Evolutionary conservation across 495 filamentous ascomycete species (phyloP).

Genomic region (Penicillium psychrofluorescens): DNA sequence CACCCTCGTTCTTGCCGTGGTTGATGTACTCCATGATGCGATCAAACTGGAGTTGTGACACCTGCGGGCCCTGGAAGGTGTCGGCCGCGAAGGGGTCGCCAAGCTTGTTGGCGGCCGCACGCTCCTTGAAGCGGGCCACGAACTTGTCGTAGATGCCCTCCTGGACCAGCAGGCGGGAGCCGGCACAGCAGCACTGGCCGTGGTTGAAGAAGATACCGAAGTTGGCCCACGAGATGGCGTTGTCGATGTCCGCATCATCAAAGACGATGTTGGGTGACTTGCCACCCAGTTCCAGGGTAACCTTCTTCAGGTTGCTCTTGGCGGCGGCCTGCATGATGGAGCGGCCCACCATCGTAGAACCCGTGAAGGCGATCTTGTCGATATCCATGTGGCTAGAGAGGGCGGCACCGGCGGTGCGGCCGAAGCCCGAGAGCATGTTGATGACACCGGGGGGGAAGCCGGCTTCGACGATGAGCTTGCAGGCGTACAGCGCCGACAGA

Average conservation of each 20-base stretch:
- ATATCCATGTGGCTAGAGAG: constrained; percentile 93
- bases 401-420: constrained; percentile 83
- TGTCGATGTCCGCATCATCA: constrained; percentile 89
- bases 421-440: constrained; percentile 92
- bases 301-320: constrained; percentile 95
- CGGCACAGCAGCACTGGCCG: constrained; percentile 97
- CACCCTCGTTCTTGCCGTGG: constrained; percentile 78
- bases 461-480: constrained; percentile 80
- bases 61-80: constrained; percentile 97
- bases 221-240: constrained; percentile 97
- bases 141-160: constrained; percentile 96
- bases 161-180: constrained; percentile 92
- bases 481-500: constrained; percentile 75
- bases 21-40: constrained; percentile 98
- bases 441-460: constrained; percentile 95
- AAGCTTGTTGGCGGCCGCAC: constrained; percentile 73
- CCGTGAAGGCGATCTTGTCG: constrained; percentile 98
- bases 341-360: constrained; percentile 85
- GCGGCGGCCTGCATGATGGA: constrained; percentile 95
- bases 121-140: constrained; percentile 77
- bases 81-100: constrained; percentile 82
- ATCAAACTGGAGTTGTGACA: constrained; percentile 91
- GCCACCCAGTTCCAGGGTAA: constrained; percentile 95
- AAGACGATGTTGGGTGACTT: constrained; percentile 99
- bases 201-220: constrained; percentile 99